Evolutionary conservation across 2,329 filamentous ascomycete species (phyloP).

Genomic region (Stachybotrys echinatus): DNA sequence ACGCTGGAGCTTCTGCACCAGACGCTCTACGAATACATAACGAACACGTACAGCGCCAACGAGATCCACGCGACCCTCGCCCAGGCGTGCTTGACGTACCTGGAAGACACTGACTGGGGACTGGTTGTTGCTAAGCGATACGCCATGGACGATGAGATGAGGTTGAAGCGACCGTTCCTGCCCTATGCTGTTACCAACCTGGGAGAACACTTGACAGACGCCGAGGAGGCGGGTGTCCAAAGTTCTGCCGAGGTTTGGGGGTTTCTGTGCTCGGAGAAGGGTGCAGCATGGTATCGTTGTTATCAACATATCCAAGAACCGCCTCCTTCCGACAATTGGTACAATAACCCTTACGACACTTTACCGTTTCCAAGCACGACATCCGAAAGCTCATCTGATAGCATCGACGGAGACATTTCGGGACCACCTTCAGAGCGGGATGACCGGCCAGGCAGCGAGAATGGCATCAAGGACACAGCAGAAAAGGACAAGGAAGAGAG

Average conservation of each 20-base stretch:
- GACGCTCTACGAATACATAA: constrained; percentile 14
- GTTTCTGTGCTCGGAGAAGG: constrained; percentile 11
- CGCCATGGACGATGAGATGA: background rate
- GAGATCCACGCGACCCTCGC: constrained; percentile 9
- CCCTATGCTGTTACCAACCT: constrained; percentile 9
- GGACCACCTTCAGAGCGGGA: too few species aligned
- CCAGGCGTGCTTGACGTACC: constrained; percentile 8
- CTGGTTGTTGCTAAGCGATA: background rate
- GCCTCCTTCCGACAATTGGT: background rate
- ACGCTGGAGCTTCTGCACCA: constrained; percentile 14
- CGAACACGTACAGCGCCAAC: constrained; percentile 10
- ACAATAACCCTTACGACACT: background rate
- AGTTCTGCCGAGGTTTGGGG: constrained; percentile 10
- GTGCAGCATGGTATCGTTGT: background rate
- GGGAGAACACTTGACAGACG: constrained; percentile 9
- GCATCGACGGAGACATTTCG: too few species aligned
- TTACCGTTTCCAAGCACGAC: background rate
- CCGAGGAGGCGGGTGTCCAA: constrained; percentile 2
- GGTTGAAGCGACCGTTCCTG: constrained; percentile 4
- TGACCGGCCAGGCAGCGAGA: too few species aligned
- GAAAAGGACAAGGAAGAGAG: background rate
- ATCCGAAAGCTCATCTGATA: background rate
- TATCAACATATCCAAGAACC: background rate
- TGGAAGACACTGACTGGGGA: constrained; percentile 7
- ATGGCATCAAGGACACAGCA: background rate